These are phyloP conservation scores for Kwoniella newhampshirensis DNA, from an alignment of 768 basidiomycete species.

Conservation along the genomic window DNA sequence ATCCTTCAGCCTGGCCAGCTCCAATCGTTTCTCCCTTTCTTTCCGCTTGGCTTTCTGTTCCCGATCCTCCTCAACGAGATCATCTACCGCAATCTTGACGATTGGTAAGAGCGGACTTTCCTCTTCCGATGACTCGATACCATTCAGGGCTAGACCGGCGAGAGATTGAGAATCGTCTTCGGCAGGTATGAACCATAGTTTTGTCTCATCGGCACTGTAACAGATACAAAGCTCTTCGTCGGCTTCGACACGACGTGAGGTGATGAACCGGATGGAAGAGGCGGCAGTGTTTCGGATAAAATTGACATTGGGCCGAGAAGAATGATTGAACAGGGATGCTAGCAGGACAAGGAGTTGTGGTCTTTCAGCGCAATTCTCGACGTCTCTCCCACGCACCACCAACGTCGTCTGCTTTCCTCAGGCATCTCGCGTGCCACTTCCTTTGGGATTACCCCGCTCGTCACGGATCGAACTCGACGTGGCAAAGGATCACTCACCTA, in stretches of 20 bases:
- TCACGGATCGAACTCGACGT: no score
- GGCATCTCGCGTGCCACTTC: no score
- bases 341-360: not conserved
- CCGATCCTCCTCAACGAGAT: not conserved
- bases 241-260: conserved; percentile 29
- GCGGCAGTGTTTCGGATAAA: conserved; percentile 42
- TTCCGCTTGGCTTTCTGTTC: conserved; percentile 1
- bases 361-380: no score
- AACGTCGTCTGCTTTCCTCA: no score
- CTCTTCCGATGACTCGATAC: not conserved
- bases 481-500: conserved; percentile 46
- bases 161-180: conserved; percentile 9
- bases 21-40: conserved; percentile 1
- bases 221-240: conserved; percentile 51
- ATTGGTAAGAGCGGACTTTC: not conserved
- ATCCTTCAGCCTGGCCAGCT: not conserved
- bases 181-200: conserved; percentile 48
- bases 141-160: no score
- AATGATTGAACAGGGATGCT: conserved; percentile 52
- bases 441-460: no score
- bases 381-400: no score
- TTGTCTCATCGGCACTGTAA: conserved; percentile 49
- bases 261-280: conserved; percentile 41
- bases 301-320: conserved; percentile 50
- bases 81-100: no score